Base-by-base conservation (phyloP, 371 early-diverging fungal species). In the Capniomyces stellatus region DNA sequence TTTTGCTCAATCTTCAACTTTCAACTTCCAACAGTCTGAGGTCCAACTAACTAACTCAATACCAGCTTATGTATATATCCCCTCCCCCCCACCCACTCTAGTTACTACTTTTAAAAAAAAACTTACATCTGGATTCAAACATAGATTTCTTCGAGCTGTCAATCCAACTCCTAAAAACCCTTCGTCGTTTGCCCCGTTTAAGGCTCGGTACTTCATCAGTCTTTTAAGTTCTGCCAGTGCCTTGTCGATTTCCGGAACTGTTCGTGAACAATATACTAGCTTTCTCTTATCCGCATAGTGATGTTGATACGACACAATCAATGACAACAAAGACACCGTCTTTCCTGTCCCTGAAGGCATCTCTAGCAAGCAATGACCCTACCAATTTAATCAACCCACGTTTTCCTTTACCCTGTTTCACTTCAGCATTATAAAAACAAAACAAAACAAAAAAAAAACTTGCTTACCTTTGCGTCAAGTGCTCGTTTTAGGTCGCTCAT, bases 331-430 rank as follows among this genome's bases (percentile, higher is more conserved):
- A 15, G 97, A 85, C 10, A 98, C 79, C 0, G 99, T 99, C 71
- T 99, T 99, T 15, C 99, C 99, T 0, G 99, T 98, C 41, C 99
- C 99, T 18, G 98, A 98, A 49, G 99, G 99, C 98, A 99, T 99
- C 75, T 99, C 99, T 18, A 99, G 76, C 47, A 98, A 76, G 25
- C 59, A 64, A 30, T 62, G 63, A 18, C 64, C 95, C 74, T 86
- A 78, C 23, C 83, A 85, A 24, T 40, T 46, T 31, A 52, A 52
- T 23, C 3, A 41, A 35, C 35, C 6, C 35, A 35, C 15, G 6
- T 35, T 35, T 15, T 35, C 15, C 15, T 35, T 35, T 35, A 35
- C 15, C 15, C 35, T 15, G 6, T 6, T 35, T 35, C 6, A 35
- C 35, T 35, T 35, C 10, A 10, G 35, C 15, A 35, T 35, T 10